Conservation (phyloP, 257 asterid genomes). For the Solanum medicagineum region DNA sequence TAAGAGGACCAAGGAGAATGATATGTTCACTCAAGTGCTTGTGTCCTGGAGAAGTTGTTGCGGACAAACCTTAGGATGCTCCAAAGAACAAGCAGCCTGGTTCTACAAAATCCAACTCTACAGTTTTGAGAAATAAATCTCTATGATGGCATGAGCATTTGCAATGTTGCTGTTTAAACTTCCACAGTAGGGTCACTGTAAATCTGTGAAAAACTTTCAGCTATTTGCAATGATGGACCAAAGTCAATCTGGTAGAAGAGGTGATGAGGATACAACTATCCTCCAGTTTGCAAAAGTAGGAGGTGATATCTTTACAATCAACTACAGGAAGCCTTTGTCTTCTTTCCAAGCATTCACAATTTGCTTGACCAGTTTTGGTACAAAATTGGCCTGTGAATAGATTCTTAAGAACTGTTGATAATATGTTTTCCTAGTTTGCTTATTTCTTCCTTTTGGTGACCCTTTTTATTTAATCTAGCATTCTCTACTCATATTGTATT, state of each 20-base stretch:
- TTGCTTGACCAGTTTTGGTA: conserved; percentile 86
- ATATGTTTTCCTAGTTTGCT: neutral
- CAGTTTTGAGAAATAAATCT: conserved; percentile 65
- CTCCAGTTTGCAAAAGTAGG: conserved; percentile 88
- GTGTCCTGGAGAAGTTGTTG: conserved; percentile 8
- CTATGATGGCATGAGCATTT: conserved; percentile 92
- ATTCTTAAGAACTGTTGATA: neutral
- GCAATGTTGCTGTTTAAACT: conserved; percentile 95
- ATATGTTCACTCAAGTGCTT: conserved; percentile 48
- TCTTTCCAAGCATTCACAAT: conserved; percentile 93
- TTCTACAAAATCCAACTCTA: neutral
- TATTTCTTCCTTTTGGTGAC: neutral
- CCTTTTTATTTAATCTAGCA: neutral
- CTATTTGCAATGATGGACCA: conserved; percentile 64
- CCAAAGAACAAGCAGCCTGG: conserved; percentile 16
- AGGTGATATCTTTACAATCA: conserved; percentile 73
- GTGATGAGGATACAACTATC: conserved; percentile 70
- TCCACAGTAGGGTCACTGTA: conserved; percentile 85
- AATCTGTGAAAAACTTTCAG: conserved; percentile 87
- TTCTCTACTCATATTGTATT: neutral
- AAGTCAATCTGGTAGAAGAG: conserved; percentile 68
- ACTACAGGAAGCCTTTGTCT: conserved; percentile 75
- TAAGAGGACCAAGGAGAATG: conserved; percentile 96
- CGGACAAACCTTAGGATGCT: conserved; percentile 10
- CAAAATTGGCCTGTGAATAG: conserved; percentile 78